Percentiles rank a stretch among this genome's conserved stretches.
Conservation (phyloP, 2,329 filamentous ascomycete species). For the Ascosphaera aggregata region DNA sequence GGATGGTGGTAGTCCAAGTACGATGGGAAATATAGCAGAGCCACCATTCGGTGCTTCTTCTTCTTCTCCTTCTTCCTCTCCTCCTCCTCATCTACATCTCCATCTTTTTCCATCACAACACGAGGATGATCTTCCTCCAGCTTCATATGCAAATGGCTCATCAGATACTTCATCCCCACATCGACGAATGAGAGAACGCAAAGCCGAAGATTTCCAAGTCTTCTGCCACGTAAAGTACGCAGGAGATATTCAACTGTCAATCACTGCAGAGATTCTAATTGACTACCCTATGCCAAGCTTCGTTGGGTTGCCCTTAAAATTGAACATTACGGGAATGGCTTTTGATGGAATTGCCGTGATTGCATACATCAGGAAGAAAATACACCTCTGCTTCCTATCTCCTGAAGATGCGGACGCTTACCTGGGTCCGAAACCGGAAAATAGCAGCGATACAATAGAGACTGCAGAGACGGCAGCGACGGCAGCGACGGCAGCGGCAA, state of each 20-base stretch:
- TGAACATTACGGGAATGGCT: conserved; percentile 83
- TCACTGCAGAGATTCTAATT: conserved; percentile 85
- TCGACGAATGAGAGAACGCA: conserved; percentile 42
- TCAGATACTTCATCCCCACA: conserved; percentile 18
- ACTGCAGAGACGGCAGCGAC: conserved; percentile 9
- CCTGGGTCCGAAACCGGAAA: conserved; percentile 27
- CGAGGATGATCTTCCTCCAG: conserved; percentile 2
- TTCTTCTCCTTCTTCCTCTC: neutral
- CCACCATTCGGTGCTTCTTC: neutral
- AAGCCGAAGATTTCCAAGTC: conserved; percentile 73
- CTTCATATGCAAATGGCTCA: too few relatives aligned
- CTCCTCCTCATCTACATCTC: too few relatives aligned
- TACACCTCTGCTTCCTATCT: conserved; percentile 86
- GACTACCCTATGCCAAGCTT: conserved; percentile 99
- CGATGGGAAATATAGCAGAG: too few relatives aligned
- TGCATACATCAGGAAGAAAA: conserved; percentile 68
- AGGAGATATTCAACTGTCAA: conserved; percentile 63
- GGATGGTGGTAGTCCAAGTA: neutral
- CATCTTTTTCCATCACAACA: too few relatives aligned
- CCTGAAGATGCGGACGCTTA: conserved; percentile 71
- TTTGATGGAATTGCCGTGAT: conserved; percentile 90
- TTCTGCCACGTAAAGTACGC: conserved; percentile 78
- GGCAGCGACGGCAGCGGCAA: conserved; percentile 7
- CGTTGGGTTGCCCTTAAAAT: conserved; percentile 77
- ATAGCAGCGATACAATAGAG: conserved; percentile 9